Conservation (phyloP, 495 filamentous ascomycete species). For the Aspergillus incahuasiensis region DNA sequence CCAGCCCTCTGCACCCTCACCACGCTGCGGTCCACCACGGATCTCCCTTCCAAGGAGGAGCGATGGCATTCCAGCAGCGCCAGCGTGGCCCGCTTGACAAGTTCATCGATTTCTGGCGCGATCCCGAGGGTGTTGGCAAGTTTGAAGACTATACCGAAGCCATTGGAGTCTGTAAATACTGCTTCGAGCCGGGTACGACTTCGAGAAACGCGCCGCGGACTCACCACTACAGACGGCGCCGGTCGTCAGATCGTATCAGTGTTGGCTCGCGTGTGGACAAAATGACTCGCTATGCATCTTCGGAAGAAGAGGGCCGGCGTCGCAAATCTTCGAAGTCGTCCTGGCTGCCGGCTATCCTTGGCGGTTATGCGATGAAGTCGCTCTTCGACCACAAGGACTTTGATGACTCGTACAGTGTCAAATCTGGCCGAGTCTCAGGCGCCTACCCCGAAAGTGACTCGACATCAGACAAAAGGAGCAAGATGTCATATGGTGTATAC, state of each 20-base stretch:
- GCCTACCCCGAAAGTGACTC: conserved; percentile 38
- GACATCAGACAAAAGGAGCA: conserved; percentile 37
- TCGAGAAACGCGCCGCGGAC: conserved; percentile 60
- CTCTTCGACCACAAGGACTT: conserved; percentile 51
- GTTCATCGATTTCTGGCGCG: conserved; percentile 61
- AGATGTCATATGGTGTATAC: conserved; percentile 40
- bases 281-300: conserved; percentile 52
- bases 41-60: conserved; percentile 23
- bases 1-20: conserved; percentile 28
- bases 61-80: conserved; percentile 41
- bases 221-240: conserved; percentile 52
- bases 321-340: conserved; percentile 40
- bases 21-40: conserved; percentile 19
- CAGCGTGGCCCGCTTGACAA: conserved; percentile 53
- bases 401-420: conserved; percentile 56
- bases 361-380: conserved; percentile 51
- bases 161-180: conserved; percentile 64
- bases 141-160: conserved; percentile 73
- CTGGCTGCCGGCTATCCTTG: conserved; percentile 52
- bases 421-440: conserved; percentile 38
- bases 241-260: conserved; percentile 44
- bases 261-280: conserved; percentile 51
- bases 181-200: conserved; percentile 60
- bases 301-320: conserved; percentile 48
- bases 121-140: conserved; percentile 61